A percentile compares a stretch with the other conserved stretches of the same genome.
Conservation (phyloP, 1,284 basidiomycete genomes). For the Malassezia japonica region DNA sequence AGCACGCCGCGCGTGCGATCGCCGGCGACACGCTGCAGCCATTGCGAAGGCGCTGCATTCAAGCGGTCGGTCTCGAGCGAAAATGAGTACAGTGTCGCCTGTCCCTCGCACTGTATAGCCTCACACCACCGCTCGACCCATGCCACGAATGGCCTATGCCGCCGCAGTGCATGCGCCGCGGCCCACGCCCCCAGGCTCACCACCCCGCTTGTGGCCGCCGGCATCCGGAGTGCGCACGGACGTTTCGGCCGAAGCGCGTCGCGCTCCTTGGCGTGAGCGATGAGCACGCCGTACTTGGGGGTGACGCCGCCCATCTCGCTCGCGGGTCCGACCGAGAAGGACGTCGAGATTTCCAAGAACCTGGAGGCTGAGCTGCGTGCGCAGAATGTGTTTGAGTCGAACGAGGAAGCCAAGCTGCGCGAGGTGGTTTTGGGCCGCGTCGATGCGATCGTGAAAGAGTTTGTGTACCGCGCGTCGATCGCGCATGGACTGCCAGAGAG, state of each 20-base stretch:
- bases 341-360: conserved; percentile 59
- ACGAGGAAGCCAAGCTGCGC: conserved; percentile 81
- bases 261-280: neutral
- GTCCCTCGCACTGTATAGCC: too few species aligned
- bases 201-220: neutral
- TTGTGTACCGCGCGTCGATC: conserved; percentile 75
- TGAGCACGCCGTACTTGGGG: conserved; percentile 37
- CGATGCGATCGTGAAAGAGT: conserved; percentile 80
- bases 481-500: conserved; percentile 72
- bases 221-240: conserved; percentile 2
- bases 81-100: too few species aligned
- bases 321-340: conserved; percentile 38
- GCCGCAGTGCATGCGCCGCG: neutral
- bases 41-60: too few species aligned
- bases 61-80: too few species aligned
- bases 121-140: too few species aligned
- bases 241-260: conserved; percentile 12
- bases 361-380: conserved; percentile 78
- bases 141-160: neutral
- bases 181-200: neutral
- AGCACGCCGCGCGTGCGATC: too few species aligned
- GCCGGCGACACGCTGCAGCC: too few species aligned
- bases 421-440: conserved; percentile 86
- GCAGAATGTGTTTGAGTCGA: conserved; percentile 79
- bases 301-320: conserved; percentile 77